Base-by-base conservation (phyloP, 441 rosid genomes). In the Gossypium gossypioides region DNA sequence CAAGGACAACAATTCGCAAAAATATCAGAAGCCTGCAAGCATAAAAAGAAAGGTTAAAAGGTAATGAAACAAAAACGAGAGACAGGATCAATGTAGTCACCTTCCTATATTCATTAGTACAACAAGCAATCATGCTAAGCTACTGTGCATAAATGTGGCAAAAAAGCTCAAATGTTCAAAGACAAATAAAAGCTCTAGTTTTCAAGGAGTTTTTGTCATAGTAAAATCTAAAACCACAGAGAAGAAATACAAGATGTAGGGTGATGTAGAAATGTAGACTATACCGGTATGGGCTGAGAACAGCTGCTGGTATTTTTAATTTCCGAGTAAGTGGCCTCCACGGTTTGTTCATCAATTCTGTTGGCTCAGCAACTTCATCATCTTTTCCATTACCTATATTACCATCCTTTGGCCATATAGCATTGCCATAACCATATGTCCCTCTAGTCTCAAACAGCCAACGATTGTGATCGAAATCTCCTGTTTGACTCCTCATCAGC, bases 271-370 rank as follows among this genome's bases (percentile, higher is more conserved):
- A 68, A 59, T 46, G 34, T 24, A 74, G 15, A 71, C 6, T 54
- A 60, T 79, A 87, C 97, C 97, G 76, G 67, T 92, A 92, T 72
- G 97, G 97, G 77, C 97, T 92, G 75, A 92, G 78, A 74, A 92
- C 15, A 68, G 88, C 96, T 73, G 97, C 97, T 76, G 97, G 96
- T 62, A 92, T 92, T 84, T 90, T 88, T 25, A 92, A 72, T 76
- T 92, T 92, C 80, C 97, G 75, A 21, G 96, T 92, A 60, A 92
- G 96, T 12, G 97, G 97, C 79, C 94, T 84, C 97, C 97, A 92
- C 1, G 97, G 96, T 78, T 91, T 92, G 81, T 37, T 88, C 87
- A 92, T 80, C 81, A 92, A 79, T 67, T 91, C 92, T 48, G 82
- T 78, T n/a, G 89, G 85, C 77, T 91, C 96, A 65, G 51, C 76